These are phyloP conservation scores for Immersiella caudata DNA, from an alignment of 495 filamentous ascomycete genomes.

Conservation along the genomic window DNA sequence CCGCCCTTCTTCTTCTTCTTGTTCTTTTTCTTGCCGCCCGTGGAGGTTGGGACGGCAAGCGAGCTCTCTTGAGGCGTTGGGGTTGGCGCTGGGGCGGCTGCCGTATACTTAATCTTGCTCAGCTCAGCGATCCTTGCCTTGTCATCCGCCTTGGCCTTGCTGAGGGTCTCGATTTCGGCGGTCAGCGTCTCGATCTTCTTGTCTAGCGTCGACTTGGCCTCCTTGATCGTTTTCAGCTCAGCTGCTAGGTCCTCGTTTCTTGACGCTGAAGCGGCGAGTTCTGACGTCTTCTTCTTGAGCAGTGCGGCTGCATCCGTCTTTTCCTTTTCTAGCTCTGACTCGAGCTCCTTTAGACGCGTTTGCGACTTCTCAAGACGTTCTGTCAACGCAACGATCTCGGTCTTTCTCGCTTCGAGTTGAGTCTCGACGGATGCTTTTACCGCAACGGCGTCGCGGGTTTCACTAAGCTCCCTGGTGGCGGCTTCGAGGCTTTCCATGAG, in stretches of 20 bases:
- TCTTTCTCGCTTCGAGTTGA: conserved; percentile 52
- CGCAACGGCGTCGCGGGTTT: conserved; percentile 61
- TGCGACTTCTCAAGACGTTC: conserved; percentile 54
- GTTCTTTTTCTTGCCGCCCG: conserved; percentile 73
- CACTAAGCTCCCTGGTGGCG: conserved; percentile 60
- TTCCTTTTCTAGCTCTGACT: conserved; percentile 50
- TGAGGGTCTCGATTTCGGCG: conserved; percentile 41
- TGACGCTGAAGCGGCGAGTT: conserved; percentile 30
- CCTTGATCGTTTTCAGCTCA: conserved; percentile 34
- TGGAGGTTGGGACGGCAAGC: conserved; percentile 24
- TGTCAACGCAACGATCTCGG: conserved; percentile 51
- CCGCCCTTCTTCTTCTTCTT: conserved; percentile 86
- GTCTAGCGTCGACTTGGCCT: conserved; percentile 39
- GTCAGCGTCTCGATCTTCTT: conserved; percentile 37
- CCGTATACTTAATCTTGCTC: conserved; percentile 37
- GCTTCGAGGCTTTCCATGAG: conserved; percentile 66
- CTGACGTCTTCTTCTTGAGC: conserved; percentile 41
- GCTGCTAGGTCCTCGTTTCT: conserved; percentile 45
- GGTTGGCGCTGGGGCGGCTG: conserved; percentile 21
- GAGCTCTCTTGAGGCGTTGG: conserved; percentile 15
- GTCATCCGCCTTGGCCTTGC: conserved; percentile 38
- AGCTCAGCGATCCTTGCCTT: conserved; percentile 39
- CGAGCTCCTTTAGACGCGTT: conserved; percentile 53
- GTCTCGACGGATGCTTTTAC: conserved; percentile 51
- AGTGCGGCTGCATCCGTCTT: conserved; percentile 36